Evolutionary conservation across 2,329 filamentous ascomycete species (phyloP).

Genomic region (Calycina herbarum): DNA sequence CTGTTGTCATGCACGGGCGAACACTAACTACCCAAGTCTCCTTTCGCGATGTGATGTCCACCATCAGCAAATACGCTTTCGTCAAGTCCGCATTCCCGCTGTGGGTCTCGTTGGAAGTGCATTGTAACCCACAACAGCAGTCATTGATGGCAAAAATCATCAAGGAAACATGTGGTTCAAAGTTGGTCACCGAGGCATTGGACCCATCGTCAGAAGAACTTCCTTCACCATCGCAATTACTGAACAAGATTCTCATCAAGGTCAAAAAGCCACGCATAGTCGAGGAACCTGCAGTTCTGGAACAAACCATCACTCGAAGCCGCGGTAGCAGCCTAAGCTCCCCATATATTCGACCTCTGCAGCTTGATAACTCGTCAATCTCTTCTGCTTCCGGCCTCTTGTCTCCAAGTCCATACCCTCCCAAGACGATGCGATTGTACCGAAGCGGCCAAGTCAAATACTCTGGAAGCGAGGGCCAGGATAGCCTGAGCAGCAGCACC

Average conservation of each 20-base stretch:
- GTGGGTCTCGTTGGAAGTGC: conserved; percentile 93
- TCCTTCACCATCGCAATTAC: conserved; percentile 83
- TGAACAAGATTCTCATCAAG: conserved; percentile 84
- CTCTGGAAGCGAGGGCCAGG: conserved; percentile 42
- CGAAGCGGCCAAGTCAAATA: conserved; percentile 26
- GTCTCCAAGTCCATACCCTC: conserved; percentile 49
- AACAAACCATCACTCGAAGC: conserved; percentile 50
- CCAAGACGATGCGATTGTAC: conserved; percentile 23
- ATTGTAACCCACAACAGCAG: conserved; percentile 84
- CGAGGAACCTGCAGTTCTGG: conserved; percentile 42
- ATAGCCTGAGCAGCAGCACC: conserved; percentile 58
- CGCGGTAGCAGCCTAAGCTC: conserved; percentile 76
- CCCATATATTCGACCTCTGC: conserved; percentile 64
- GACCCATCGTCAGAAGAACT: conserved; percentile 67
- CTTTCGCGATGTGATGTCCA: conserved; percentile 88
- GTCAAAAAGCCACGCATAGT: conserved; percentile 72
- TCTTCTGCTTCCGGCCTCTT: conserved; percentile 52
- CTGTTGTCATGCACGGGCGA: conserved; percentile 86
- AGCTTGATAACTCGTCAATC: conserved; percentile 57
- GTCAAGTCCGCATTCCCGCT: conserved; percentile 82
- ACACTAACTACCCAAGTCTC: conserved; percentile 86
- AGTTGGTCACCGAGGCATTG: conserved; percentile 74
- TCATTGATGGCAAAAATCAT: conserved; percentile 86
- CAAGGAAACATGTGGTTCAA: conserved; percentile 77
- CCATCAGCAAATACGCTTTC: conserved; percentile 95